Base-by-base conservation (phyloP, 164 flowering plant species). In the Stephania japonica region DNA sequence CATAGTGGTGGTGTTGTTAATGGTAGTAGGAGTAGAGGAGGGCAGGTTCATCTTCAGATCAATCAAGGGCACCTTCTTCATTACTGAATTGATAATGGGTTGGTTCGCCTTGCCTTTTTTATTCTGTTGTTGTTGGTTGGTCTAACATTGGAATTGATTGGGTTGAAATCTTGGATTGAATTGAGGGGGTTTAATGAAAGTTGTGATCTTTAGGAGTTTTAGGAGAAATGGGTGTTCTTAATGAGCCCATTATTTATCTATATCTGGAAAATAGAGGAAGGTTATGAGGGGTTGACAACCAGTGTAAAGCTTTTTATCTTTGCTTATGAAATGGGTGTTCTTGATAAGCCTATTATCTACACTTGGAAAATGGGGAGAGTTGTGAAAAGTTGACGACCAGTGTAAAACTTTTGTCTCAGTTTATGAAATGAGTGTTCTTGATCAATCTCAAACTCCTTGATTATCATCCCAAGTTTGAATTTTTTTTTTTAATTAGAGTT, bases 351-450 rank as follows among this genome's bases (percentile, higher is more conserved):
- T n/a, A n/a, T n/a, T n/a, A n/a, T n/a, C n/a, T n/a, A n/a, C n/a
- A n/a, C n/a, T n/a, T n/a, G n/a, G n/a, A n/a, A n/a, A n/a, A n/a
- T n/a, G n/a, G n/a, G n/a, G n/a, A n/a, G n/a, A n/a, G n/a, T n/a
- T n/a, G n/a, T n/a, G n/a, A n/a, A n/a, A n/a, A n/a, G n/a, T n/a
- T n/a, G n/a, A n/a, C n/a, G n/a, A n/a, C n/a, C n/a, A n/a, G n/a
- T n/a, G n/a, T n/a, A n/a, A n/a, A n/a, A n/a, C n/a, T n/a, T n/a
- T n/a, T n/a, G n/a, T n/a, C n/a, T n/a, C n/a, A n/a, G n/a, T n/a
- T n/a, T n/a, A 56, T 27, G 69, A 65, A 65, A 77, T 65, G 79
- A 70, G 76, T 77, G 65, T 73, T 75, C 70, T 73, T 41, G 69
- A 73, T 77, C 75, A 71, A 72, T 62, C 69, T 70, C 14, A 53